Evolutionary conservation across 495 filamentous ascomycete genomes (phyloP), one percentile per base, ranked within the genome.

Genomic region (Penicillium robsamsonii): DNA sequence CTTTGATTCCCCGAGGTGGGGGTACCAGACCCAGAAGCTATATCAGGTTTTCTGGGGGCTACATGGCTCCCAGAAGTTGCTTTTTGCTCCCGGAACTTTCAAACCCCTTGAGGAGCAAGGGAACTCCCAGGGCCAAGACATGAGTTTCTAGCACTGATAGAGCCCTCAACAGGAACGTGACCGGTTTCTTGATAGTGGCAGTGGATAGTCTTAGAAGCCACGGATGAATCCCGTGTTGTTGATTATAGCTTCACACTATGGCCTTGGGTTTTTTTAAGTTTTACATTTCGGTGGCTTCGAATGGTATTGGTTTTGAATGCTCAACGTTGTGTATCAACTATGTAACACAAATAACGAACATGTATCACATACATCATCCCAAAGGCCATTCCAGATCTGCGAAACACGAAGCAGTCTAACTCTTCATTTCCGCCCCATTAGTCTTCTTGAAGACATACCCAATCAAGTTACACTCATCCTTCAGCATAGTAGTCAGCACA

Each of bases 401-500:
- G 17, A 44, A 6, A 20, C 25, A 17, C 5, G 18, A 2, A 40
- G 10, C 8, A 3, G 9, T 48, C 27, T 31, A 52, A 37, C 42
- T 47, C 49, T 63, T 64, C 15, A 69, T 56, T 29, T 70, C 67
- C 3, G 67, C 63, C 35, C 52, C 59, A 45, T 59, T 71, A 3
- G 72, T 77, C 65, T 90, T 92, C 49, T 84, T 82, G 65, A 92
- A 89, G 11, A 91, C 74, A 69, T 83, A 92, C 7, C 79, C 78
- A 45, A 91, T 70, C 25, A 78, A 68, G 56, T 81, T 81, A 53
- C 75, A 83, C 50, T 83, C 75, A 55, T 88, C 86, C 46, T 74
- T 79, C 20, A 92, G 65, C 31, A 88, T 67, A 15, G 77, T 73
- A 6, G 84, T 70, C 20, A 92, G 70, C 0, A 87, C 77, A 54